These are phyloP conservation scores for Mycothermus thermophilus DNA, from an alignment of 495 filamentous ascomycete species.

Conservation along the genomic window DNA sequence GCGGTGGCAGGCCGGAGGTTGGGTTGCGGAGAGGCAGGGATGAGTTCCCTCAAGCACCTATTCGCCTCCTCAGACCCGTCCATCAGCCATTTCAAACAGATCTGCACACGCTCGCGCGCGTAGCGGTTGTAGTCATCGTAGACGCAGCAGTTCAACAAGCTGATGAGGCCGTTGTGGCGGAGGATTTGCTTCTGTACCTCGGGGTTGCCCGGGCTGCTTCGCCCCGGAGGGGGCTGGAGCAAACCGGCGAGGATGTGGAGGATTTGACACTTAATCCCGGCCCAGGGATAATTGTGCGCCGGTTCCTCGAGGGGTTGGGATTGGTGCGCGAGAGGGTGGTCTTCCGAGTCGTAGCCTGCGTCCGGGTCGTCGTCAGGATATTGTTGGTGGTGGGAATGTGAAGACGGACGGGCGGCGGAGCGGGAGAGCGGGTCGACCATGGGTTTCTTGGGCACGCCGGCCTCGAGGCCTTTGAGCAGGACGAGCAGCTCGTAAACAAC, in stretches of 20 bases:
- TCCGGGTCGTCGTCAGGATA: slow-evolving; percentile 13
- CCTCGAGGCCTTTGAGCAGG: slow-evolving; percentile 72
- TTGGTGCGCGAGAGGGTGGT: slow-evolving; percentile 36
- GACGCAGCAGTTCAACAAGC: slow-evolving; percentile 70
- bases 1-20: slow-evolving; percentile 10
- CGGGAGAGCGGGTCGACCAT: slow-evolving; percentile 18
- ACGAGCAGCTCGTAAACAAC: slow-evolving; percentile 71
- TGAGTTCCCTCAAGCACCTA: slow-evolving; percentile 53
- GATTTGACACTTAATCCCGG: slow-evolving; percentile 82
- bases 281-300: slow-evolving; percentile 82
- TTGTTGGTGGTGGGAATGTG: slow-evolving; percentile 4
- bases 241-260: slow-evolving; percentile 76
- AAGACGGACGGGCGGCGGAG: slow-evolving; percentile 4
- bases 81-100: slow-evolving; percentile 78
- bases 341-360: slow-evolving; percentile 27
- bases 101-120: slow-evolving; percentile 78
- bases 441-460: slow-evolving; percentile 56
- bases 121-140: slow-evolving; percentile 83
- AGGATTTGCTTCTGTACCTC: slow-evolving; percentile 77
- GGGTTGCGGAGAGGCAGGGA: slow-evolving; percentile 18
- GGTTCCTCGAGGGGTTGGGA: slow-evolving; percentile 59
- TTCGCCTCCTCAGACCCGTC: slow-evolving; percentile 74
- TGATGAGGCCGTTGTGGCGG: slow-evolving; percentile 64
- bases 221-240: slow-evolving; percentile 41
- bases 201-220: slow-evolving; percentile 50